phyloP scores from a whole-genome alignment of 2,329 filamentous ascomycete species.

The Aspergillus brunneoviolaceus region DNA sequence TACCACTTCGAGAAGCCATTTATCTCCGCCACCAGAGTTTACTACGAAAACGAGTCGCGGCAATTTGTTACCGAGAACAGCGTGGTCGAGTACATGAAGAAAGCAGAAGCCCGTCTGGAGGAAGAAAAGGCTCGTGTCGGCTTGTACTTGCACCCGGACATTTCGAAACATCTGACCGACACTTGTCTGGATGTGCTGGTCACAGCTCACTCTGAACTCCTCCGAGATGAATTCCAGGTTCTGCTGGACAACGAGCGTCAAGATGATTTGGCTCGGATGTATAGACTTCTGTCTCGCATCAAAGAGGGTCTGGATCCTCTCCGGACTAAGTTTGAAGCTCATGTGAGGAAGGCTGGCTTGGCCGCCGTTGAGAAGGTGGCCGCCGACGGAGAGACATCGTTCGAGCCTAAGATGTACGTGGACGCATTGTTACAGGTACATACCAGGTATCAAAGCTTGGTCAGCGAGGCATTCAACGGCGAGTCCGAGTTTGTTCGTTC shows the following conservation, averaged over 20 bases:
- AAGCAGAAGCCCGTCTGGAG: constrained; percentile 82
- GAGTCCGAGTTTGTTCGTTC: constrained; percentile 97
- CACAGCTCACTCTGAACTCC: constrained; percentile 77
- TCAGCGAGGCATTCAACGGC: constrained; percentile 88
- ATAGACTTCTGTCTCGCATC: constrained; percentile 83
- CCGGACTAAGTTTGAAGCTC: constrained; percentile 81
- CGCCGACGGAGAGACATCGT: constrained; percentile 72
- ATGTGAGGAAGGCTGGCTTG: constrained; percentile 86
- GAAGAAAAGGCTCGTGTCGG: constrained; percentile 94
- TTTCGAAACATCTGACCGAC: constrained; percentile 78
- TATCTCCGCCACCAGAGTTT: constrained; percentile 75
- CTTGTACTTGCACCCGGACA: constrained; percentile 89
- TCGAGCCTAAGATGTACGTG: constrained; percentile 96
- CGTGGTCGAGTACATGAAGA: constrained; percentile 99
- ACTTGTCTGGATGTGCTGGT: constrained; percentile 88
- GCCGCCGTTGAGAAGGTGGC: constrained; percentile 89
- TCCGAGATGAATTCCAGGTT: constrained; percentile 93
- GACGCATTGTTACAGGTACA: constrained; percentile 93
- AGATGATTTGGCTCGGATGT: constrained; percentile 96
- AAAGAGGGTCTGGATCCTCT: constrained; percentile 88
- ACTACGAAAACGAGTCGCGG: constrained; percentile 90
- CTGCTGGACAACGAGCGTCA: constrained; percentile 91
- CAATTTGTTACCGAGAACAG: constrained; percentile 95
- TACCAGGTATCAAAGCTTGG: constrained; percentile 85
- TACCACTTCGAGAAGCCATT: constrained; percentile 92